These are phyloP conservation scores for Globisporangium acanthophoron DNA, from an alignment of 352 stramenopile genomes.

Conservation along the genomic window DNA sequence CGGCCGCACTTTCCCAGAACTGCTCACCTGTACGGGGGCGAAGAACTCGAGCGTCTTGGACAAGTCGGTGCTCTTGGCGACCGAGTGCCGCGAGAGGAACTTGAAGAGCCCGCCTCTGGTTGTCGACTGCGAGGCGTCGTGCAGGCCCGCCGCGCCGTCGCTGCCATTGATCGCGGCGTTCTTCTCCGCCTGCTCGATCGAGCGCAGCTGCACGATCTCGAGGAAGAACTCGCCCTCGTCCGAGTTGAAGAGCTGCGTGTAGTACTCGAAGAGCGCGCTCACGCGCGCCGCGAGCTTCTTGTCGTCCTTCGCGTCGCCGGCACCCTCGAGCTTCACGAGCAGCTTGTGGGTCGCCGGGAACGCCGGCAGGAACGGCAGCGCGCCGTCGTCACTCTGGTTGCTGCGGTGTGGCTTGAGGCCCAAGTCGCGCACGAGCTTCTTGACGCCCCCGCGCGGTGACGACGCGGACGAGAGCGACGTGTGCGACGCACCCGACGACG, in stretches of 20 bases:
- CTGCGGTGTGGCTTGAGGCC: conserved; percentile 20
- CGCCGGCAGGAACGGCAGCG: conserved; percentile 23
- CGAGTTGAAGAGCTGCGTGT: conserved; percentile 62
- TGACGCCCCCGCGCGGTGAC: conserved; percentile 16
- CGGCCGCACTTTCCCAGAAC: conserved; percentile 14
- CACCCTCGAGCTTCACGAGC: conserved; percentile 41
- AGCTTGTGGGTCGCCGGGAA: conserved; percentile 43
- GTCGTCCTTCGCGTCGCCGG: conserved; percentile 38
- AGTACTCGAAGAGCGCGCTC: conserved; percentile 55
- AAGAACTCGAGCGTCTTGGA: conserved; percentile 51
- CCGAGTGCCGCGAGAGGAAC: conserved; percentile 26
- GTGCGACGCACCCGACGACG: conserved; percentile 30
- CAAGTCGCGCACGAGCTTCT: conserved; percentile 20
- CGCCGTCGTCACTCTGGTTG: conserved; percentile 14
- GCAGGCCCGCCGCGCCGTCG: neutral
- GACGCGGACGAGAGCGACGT: conserved; percentile 34
- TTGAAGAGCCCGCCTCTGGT: conserved; percentile 24
- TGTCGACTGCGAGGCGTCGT: neutral
- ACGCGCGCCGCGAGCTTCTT: conserved; percentile 38
- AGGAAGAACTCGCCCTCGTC: conserved; percentile 51
- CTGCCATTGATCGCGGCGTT: neutral
- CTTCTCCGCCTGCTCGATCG: conserved; percentile 12
- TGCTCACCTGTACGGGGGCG: conserved; percentile 37
- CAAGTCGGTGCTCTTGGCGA: conserved; percentile 13
- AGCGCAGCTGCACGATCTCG: conserved; percentile 32